Conservation (phyloP, 345 rosid genomes). For the Leavenworthia alabamica region DNA sequence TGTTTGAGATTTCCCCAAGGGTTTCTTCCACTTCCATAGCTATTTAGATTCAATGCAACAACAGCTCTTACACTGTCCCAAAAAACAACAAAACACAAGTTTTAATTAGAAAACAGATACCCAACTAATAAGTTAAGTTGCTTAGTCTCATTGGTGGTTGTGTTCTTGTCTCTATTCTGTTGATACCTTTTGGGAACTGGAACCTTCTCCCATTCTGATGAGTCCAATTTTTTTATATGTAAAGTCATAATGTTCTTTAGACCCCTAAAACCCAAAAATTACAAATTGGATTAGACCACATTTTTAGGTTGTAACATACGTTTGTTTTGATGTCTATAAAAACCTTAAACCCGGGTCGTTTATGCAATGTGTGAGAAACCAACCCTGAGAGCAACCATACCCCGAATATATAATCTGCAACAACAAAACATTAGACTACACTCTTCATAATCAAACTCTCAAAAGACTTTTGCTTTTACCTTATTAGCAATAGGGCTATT, state of each 20-base stretch:
- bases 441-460: not conserved
- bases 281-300: not conserved
- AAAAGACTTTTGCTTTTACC: constrained; percentile 32
- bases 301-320: not conserved
- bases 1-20: constrained; percentile 91
- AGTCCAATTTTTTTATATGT: constrained; percentile 65
- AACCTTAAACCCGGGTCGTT: constrained; percentile 85
- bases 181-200: constrained; percentile 87
- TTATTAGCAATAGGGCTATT: constrained; percentile 91
- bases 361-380: constrained; percentile 92
- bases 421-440: not conserved
- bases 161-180: not conserved
- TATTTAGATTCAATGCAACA: constrained; percentile 84
- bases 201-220: constrained; percentile 84
- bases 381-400: constrained; percentile 90
- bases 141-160: not conserved
- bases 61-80: constrained; percentile 76
- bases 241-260: constrained; percentile 79
- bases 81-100: not conserved
- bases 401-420: constrained; percentile 84
- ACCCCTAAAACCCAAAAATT: constrained; percentile 44
- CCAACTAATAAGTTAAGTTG: not conserved
- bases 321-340: constrained; percentile 18
- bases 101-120: not conserved
- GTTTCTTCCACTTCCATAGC: constrained; percentile 88